phyloP scores from a whole-genome alignment of 768 basidiomycete species.

The Sarcodon aspratus region DNA sequence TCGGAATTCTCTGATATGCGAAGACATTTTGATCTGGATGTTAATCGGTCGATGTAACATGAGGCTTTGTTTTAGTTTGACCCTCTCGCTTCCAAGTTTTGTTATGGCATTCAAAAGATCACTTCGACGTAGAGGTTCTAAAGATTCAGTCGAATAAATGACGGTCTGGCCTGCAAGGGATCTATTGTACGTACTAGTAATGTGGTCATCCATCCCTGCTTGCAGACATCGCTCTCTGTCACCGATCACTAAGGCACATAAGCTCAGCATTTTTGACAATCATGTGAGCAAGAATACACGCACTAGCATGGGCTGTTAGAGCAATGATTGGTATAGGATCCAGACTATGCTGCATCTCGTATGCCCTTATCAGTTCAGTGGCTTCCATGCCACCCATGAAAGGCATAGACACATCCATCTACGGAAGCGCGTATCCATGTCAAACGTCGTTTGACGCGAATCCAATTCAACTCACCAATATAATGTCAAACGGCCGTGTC shows the following conservation, averaged over 20 bases:
- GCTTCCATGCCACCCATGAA: slow-evolving; percentile 99
- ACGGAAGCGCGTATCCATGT: slow-evolving; percentile 1
- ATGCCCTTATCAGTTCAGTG: slow-evolving; percentile 81
- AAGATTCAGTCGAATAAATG: slow-evolving; percentile 3
- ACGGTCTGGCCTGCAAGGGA: background rate
- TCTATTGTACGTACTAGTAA: slow-evolving; percentile 50
- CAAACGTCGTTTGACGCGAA: background rate
- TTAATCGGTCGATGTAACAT: slow-evolving; percentile 9
- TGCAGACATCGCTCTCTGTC: slow-evolving; percentile 66
- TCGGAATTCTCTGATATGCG: slow-evolving; percentile 10
- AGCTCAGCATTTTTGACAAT: slow-evolving; percentile 4
- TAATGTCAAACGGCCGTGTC: slow-evolving; percentile 78
- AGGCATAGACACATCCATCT: slow-evolving; percentile 99
- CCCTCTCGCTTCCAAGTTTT: slow-evolving; percentile 61
- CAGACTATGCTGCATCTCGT: slow-evolving; percentile 64
- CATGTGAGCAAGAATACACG: slow-evolving; percentile 20
- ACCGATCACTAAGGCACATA: slow-evolving; percentile 61
- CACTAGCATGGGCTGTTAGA: slow-evolving; percentile 93
- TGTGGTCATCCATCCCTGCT: slow-evolving; percentile 78
- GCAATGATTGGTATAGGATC: slow-evolving; percentile 87
- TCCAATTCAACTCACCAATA: slow-evolving; percentile 52
- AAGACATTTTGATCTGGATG: background rate
- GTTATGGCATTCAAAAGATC: slow-evolving; percentile 77
- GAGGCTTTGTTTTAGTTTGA: slow-evolving; percentile 8
- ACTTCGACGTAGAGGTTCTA: slow-evolving; percentile 70